phyloP scores from a whole-genome alignment of 495 filamentous ascomycete genomes.

The Aspergillus ellipticus region DNA sequence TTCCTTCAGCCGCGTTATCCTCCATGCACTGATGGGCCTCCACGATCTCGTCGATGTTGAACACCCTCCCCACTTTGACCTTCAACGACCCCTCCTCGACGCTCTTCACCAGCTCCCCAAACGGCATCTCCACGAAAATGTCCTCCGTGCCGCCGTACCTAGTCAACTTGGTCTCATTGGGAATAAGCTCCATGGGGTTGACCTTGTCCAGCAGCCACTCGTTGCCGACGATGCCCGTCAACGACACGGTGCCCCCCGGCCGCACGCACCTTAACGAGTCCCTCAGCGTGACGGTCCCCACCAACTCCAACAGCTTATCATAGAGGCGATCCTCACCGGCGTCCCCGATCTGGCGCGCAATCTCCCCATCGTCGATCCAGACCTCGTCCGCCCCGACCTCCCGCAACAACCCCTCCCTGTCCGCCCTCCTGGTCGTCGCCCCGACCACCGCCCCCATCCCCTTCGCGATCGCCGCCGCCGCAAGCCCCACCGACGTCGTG shows the following conservation, averaged over 20 bases:
- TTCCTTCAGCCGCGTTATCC: slow-evolving; percentile 33
- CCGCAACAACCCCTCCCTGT: slow-evolving; percentile 34
- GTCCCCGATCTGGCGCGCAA: slow-evolving; percentile 33
- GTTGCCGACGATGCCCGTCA: slow-evolving; percentile 51
- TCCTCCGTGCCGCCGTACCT: slow-evolving; percentile 38
- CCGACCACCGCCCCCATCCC: slow-evolving; percentile 34
- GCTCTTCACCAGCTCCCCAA: slow-evolving; percentile 40
- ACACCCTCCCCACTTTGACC: slow-evolving; percentile 43
- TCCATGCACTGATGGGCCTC: slow-evolving; percentile 44
- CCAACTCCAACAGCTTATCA: slow-evolving; percentile 49
- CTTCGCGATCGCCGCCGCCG: slow-evolving; percentile 47
- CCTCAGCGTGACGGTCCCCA: slow-evolving; percentile 35
- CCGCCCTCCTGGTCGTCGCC: slow-evolving; percentile 36
- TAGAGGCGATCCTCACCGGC: slow-evolving; percentile 25
- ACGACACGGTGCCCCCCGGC: slow-evolving; percentile 42
- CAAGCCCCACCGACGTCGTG: slow-evolving; percentile 46
- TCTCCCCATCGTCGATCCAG: slow-evolving; percentile 35
- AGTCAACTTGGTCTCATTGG: slow-evolving; percentile 41
- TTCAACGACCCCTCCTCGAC: slow-evolving; percentile 35
- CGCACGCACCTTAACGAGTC: slow-evolving; percentile 42
- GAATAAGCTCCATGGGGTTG: slow-evolving; percentile 44
- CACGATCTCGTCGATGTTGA: slow-evolving; percentile 48
- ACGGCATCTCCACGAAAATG: slow-evolving; percentile 45
- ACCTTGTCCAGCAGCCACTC: slow-evolving; percentile 44
- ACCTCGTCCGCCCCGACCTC: slow-evolving; percentile 39